These are phyloP conservation scores for Cochlearia excelsa DNA, from an alignment of 345 rosid genomes.

Conservation along the genomic window DNA sequence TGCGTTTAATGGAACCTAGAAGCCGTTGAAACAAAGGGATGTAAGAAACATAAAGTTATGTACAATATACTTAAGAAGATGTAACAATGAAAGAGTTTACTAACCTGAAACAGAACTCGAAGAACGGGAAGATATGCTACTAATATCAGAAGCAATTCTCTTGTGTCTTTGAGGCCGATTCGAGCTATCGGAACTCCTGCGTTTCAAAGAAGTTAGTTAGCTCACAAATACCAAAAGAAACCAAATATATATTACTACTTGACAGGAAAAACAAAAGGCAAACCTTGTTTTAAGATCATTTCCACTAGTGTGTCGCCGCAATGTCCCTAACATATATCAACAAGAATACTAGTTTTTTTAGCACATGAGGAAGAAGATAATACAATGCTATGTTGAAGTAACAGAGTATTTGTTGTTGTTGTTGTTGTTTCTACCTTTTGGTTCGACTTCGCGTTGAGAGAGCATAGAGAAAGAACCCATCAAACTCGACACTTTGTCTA, in stretches of 20 bases:
- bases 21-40: not conserved
- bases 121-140: conserved; percentile 56
- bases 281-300: conserved; percentile 69
- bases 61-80: conserved; percentile 3
- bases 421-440: conserved; percentile 41
- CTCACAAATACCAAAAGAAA: not conserved
- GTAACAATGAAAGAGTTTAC: conserved; percentile 2
- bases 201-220: conserved; percentile 20
- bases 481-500: conserved; percentile 71
- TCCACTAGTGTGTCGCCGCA: conserved; percentile 51
- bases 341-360: conserved; percentile 10
- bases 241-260: not conserved
- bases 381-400: not conserved
- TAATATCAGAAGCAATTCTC: conserved; percentile 65
- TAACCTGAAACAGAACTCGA: conserved; percentile 48
- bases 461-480: conserved; percentile 64
- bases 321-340: conserved; percentile 40
- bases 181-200: conserved; percentile 52
- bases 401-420: conserved; percentile 2
- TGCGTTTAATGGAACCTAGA: conserved; percentile 52
- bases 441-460: conserved; percentile 50
- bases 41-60: conserved; percentile 8
- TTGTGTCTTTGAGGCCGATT: conserved; percentile 50
- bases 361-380: conserved; percentile 1
- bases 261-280: not conserved